Evolutionary conservation across 108 stramenopile species (phyloP), one percentile per base, ranked within the genome.

Genomic region (Cylindrotheca fusiformis): DNA sequence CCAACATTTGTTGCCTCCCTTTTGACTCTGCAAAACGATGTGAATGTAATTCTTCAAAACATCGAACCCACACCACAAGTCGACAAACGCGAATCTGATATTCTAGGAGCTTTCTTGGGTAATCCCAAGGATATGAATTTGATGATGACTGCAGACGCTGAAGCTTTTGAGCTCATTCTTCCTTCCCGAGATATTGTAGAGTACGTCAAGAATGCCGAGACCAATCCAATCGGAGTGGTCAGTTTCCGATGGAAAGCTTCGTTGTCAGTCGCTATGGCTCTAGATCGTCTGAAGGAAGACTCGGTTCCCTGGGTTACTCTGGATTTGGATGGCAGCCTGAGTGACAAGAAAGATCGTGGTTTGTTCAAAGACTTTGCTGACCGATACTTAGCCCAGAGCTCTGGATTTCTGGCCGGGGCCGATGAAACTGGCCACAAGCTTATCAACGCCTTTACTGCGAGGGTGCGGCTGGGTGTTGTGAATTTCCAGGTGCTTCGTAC

Each of bases 401-500:
- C 63, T 28, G 70, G 63, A 52, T 14, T 49, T 10, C 21, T 64
- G 19, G 54, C 53, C 12, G 63, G 62, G 8, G 31, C 54, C 0
- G 59, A 52, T 0, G 58, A 53, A 32, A 46, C 22, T 14, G 56
- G 57, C 12, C 48, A 72, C 27, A 28, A 59, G 25, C 55, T 72
- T 22, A 36, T 29, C 6, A 75, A 56, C 53, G 55, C 67, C 17
- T 65, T 75, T 41, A 68, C 67, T 17, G 30, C 67, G 23, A 52
- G 51, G 22, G 18, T 75, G 8, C 52, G 53, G 25, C 51, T 59
- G 10, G 25, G 24, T 26, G 75, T 81, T 6, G 30, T 58, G 1
- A 36, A 63, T 22, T 82, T 82, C 29, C 77, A 82, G 45, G 71
- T 58, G 6, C 68, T 82, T 22, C 71, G 81, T 17, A 82, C 81